A percentile compares a stretch with the other conserved stretches of the same genome.
These are phyloP conservation scores for Aureobasidium zeae DNA, from an alignment of 2,329 filamentous ascomycete species.

Conservation along the genomic window DNA sequence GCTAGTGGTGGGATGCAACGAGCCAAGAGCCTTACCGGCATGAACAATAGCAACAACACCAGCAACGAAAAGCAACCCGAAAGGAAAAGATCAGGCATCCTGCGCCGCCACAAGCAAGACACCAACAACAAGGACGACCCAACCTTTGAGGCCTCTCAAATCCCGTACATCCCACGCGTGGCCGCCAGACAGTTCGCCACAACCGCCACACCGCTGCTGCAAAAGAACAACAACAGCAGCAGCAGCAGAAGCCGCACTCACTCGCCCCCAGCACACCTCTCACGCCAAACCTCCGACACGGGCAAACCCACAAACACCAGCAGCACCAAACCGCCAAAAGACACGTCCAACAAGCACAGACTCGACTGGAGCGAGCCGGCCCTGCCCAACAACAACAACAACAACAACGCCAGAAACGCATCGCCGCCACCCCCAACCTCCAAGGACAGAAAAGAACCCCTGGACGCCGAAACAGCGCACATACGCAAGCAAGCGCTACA, in stretches of 20 bases:
- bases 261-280: too few relatives aligned
- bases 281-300: neutral
- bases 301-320: neutral
- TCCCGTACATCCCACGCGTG: slow-evolving; percentile 7
- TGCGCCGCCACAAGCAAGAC: slow-evolving; percentile 5
- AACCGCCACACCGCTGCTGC: slow-evolving; percentile 3
- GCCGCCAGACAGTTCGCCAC: slow-evolving; percentile 14
- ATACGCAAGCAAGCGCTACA: slow-evolving; percentile 5
- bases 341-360: slow-evolving; percentile 2
- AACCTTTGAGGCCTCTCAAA: neutral
- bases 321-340: slow-evolving; percentile 2
- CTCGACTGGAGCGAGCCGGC: slow-evolving; percentile 13
- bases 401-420: neutral
- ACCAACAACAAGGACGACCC: neutral
- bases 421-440: neutral
- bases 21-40: neutral
- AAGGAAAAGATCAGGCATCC: slow-evolving; percentile 11
- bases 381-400: too few relatives aligned
- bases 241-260: neutral
- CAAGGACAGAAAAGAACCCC: too few relatives aligned
- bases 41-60: neutral
- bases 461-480: slow-evolving; percentile 9
- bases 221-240: neutral
- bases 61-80: neutral
- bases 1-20: neutral